Evolutionary conservation across 169 alveolate species (phyloP), one percentile per base, ranked within the genome.

Genomic region (Amoebophrya sp.): DNA sequence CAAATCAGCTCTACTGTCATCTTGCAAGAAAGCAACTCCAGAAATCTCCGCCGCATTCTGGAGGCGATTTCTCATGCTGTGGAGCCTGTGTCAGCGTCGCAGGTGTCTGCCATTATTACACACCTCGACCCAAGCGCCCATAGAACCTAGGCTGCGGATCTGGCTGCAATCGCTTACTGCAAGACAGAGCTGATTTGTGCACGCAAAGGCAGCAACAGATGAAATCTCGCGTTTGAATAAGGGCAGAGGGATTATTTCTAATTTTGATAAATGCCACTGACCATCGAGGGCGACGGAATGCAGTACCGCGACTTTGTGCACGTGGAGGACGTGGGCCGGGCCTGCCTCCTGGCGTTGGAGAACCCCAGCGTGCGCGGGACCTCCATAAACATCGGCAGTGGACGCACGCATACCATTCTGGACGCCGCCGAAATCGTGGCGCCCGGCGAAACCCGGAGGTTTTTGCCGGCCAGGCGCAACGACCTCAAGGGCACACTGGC

Each of bases 281-380:
- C 91, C 66, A 90, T 93, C 33, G 94, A 93, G 40, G 94, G 94
- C 0, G 89, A 77, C 77, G 94, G 94, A 23, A 39, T 23, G 35
- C 91, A 93, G 54, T 93, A 90, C 55, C 94, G 94, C 29, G 94
- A 93, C 88, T 93, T 93, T 47, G 93, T 93, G 29, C 94, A 93
- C 41, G 94, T 93, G 89, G 53, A 83, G 1, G 94, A 93, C 33
- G 93, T 93, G 35, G 91, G 90, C 23, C 77, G 94, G 23, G 93
- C 93, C 23, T 33, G 90, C 53, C 47, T 90, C 7, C 90, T 93
- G 89, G 94, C 93, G 2, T 88, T 77, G 77, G 92, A 93, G 83
- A 55, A 66, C 40, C 92, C 32, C 0, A 0, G 39, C 54, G 90
- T 93, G 32, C 92, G 91, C 33, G 94, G 93, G 32, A 90, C 92